Conservation (phyloP, 2,329 filamentous ascomycete genomes). For the Leptographium lundbergii region DNA sequence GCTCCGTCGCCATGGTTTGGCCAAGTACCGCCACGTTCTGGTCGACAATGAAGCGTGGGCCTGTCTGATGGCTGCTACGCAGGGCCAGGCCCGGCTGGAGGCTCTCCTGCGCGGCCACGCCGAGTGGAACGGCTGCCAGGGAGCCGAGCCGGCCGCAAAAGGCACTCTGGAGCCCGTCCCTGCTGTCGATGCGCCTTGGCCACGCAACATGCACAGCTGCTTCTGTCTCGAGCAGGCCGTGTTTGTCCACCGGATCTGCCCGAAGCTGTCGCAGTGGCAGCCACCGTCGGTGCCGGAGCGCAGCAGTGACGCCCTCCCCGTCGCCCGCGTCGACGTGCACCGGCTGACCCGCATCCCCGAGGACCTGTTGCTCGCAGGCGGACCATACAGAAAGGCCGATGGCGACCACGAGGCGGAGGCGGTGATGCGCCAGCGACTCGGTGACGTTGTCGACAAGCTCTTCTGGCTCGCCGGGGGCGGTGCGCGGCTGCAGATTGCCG, state of each 20-base stretch:
- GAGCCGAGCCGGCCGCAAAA: neutral
- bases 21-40: neutral
- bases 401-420: neutral
- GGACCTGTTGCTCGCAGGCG: slow-evolving; percentile 13
- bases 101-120: neutral
- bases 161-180: neutral
- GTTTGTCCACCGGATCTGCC: neutral
- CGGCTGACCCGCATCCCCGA: slow-evolving; percentile 14
- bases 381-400: slow-evolving; percentile 10
- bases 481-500: slow-evolving; percentile 9
- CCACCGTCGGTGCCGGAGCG: neutral
- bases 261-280: too few relatives aligned
- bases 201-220: neutral
- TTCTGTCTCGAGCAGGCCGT: neutral
- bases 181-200: neutral
- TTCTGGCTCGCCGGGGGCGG: slow-evolving; percentile 19
- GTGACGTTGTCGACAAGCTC: slow-evolving; percentile 12
- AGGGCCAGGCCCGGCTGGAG: neutral
- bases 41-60: neutral
- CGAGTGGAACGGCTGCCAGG: neutral
- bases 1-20: neutral
- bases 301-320: neutral
- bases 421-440: neutral
- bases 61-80: neutral
- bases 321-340: slow-evolving; percentile 13